These are phyloP conservation scores for Cercospora beticola DNA, from an alignment of 2,329 filamentous ascomycete genomes.

Conservation along the genomic window DNA sequence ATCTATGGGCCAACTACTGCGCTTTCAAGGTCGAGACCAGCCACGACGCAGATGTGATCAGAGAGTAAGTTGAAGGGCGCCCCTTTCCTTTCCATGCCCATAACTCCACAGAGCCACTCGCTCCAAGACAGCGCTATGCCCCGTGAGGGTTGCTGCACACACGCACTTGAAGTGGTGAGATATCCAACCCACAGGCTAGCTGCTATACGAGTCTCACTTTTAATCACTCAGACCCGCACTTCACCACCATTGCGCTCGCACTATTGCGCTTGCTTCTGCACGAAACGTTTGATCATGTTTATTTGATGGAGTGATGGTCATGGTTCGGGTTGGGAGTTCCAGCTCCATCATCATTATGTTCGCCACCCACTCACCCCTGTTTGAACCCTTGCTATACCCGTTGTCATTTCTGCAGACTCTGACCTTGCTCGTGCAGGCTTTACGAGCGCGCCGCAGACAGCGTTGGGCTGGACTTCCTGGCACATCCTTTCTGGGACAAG, in stretches of 20 bases:
- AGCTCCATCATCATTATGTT: slow-evolving; percentile 31
- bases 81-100: slow-evolving; percentile 55
- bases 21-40: slow-evolving; percentile 97
- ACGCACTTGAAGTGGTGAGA: slow-evolving; percentile 33
- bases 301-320: slow-evolving; percentile 12
- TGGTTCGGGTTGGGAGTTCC: slow-evolving; percentile 17
- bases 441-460: slow-evolving; percentile 85
- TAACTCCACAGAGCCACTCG: slow-evolving; percentile 21
- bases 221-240: slow-evolving; percentile 29
- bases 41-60: slow-evolving; percentile 88
- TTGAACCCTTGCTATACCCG: slow-evolving; percentile 30
- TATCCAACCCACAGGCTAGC: slow-evolving; percentile 28
- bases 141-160: slow-evolving; percentile 19
- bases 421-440: slow-evolving; percentile 59
- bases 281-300: slow-evolving; percentile 19
- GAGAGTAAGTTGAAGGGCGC: slow-evolving; percentile 90
- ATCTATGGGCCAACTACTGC: slow-evolving; percentile 97
- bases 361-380: slow-evolving; percentile 36
- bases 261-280: slow-evolving; percentile 16
- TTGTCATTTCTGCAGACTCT: slow-evolving; percentile 35
- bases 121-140: slow-evolving; percentile 18
- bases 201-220: slow-evolving; percentile 35
- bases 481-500: slow-evolving; percentile 98
- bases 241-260: slow-evolving; percentile 20
- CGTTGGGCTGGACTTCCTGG: slow-evolving; percentile 89